Conservation (phyloP, 1,284 basidiomycete species). For the Meira nashicola region DNA sequence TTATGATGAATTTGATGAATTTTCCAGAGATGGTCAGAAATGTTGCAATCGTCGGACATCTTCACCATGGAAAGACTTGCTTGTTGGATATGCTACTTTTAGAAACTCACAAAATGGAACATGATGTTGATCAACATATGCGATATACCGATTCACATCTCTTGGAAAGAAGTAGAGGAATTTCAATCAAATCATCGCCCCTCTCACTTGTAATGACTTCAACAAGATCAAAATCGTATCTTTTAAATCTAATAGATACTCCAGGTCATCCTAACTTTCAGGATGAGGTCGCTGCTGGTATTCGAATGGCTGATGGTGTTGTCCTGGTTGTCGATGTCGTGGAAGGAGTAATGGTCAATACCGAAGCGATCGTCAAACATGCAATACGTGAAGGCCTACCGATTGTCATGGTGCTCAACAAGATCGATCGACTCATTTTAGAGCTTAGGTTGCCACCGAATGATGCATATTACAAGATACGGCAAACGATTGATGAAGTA, state of each 20-base stretch:
- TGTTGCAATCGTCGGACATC: slow-evolving; percentile 63
- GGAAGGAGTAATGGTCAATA: slow-evolving; percentile 49
- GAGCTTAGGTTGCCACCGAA: slow-evolving; percentile 91
- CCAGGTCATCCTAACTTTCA: slow-evolving; percentile 94
- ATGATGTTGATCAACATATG: slow-evolving; percentile 39
- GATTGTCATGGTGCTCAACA: slow-evolving; percentile 92
- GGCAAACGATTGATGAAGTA: slow-evolving; percentile 96
- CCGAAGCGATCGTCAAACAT: slow-evolving; percentile 39
- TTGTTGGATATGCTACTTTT: slow-evolving; percentile 94
- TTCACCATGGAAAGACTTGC: slow-evolving; percentile 97
- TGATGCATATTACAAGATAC: slow-evolving; percentile 98
- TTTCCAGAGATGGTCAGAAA: slow-evolving; percentile 87
- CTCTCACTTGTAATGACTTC: slow-evolving; percentile 86
- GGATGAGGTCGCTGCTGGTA: slow-evolving; percentile 85
- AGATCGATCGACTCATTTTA: slow-evolving; percentile 92
- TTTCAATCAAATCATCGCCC: slow-evolving; percentile 93
- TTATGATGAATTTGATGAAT: slow-evolving; percentile 82
- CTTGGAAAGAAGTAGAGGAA: slow-evolving; percentile 77
- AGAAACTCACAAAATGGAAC: slow-evolving; percentile 85
- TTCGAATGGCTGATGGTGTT: slow-evolving; percentile 87
- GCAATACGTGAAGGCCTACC: slow-evolving; percentile 62
- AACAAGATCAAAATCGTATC: slow-evolving; percentile 86
- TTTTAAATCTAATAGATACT: slow-evolving; percentile 91
- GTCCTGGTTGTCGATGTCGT: slow-evolving; percentile 64
- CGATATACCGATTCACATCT: slow-evolving; percentile 95